Evolutionary conservation across 148 eudicot species (phyloP), one percentile per base, ranked within the genome.

Genomic region (Salicornia ramosissima): DNA sequence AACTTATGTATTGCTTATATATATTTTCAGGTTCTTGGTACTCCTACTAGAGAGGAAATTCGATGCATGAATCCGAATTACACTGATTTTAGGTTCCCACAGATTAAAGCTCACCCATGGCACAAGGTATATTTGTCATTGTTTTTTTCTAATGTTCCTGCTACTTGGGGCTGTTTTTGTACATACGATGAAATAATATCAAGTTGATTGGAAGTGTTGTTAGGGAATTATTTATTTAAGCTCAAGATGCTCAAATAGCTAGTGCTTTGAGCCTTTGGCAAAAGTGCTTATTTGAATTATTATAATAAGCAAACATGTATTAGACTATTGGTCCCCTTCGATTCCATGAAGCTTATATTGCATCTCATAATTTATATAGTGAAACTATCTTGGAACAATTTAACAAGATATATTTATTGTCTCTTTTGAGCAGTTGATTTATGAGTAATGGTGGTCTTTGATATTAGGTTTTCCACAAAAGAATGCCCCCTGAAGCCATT

Each of bases 51-150:
- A 74, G 98, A 93, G 81, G 98, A 93, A 80, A 88, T 93, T 69
- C 88, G 98, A 49, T 93, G 98, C 77, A 90, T 93, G 98, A 93
- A 93, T 79, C 96, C 98, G 29, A 90, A 87, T 50, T 93, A 93
- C 65, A 84, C 87, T 47, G 98, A 93, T 81, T 93, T 93, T 76
- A 88, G 98, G 84, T 93, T 93, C 77, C 97, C 97, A 26, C 97
- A 88, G 69, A 87, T 91, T 40, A 91, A 91, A 77, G 90, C 97
- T 69, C 93, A 90, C 72, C 98, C 98, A 33, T 93, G 98, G 98
- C 96, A 93, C 70, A 93, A 93, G 98, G 98, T 93, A 78, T 40
- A 52, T 56, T 16, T 5, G 8, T 6, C 2, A 10, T 16, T 21
- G 1, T 1, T 54, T 36, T 0, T 5, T 21, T n/a, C 10, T 18